These are phyloP conservation scores for Phytophthora sojae DNA, from an alignment of 352 stramenopile species.

Conservation along the genomic window DNA sequence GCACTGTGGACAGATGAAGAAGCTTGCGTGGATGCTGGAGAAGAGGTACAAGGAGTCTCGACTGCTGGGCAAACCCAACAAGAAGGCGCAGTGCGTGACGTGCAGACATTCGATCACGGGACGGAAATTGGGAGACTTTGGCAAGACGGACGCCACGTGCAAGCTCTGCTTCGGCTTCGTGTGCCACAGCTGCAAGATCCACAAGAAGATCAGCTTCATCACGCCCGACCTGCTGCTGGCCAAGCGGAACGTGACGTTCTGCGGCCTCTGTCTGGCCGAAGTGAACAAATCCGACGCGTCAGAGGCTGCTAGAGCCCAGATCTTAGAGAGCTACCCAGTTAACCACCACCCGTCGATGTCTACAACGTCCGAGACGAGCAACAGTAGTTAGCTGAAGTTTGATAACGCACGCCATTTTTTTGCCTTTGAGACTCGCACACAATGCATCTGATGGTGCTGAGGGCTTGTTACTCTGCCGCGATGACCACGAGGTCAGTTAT, in stretches of 20 bases:
- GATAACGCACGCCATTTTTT: slow-evolving; percentile 26
- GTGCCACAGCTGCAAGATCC: slow-evolving; percentile 42
- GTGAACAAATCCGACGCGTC: slow-evolving; percentile 26
- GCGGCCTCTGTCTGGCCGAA: slow-evolving; percentile 31
- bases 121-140: slow-evolving; percentile 32
- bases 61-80: slow-evolving; percentile 23
- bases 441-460: background rate
- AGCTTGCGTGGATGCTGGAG: slow-evolving; percentile 45
- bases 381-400: slow-evolving; percentile 25
- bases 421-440: background rate
- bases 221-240: slow-evolving; percentile 31
- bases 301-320: slow-evolving; percentile 34
- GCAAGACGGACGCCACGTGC: slow-evolving; percentile 41
- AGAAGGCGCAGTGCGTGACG: slow-evolving; percentile 33
- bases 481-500: background rate
- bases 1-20: slow-evolving; percentile 49
- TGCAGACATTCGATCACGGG: slow-evolving; percentile 26
- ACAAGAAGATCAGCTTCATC: slow-evolving; percentile 50
- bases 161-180: slow-evolving; percentile 42
- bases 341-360: slow-evolving; percentile 19
- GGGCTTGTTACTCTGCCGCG: background rate
- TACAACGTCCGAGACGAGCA: slow-evolving; percentile 32
- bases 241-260: slow-evolving; percentile 45
- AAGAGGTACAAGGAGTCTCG: slow-evolving; percentile 37
- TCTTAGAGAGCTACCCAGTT: slow-evolving; percentile 30